These are phyloP conservation scores for Ogataea methanolica DNA, from an alignment of 805 yeast genomes.

Conservation along the genomic window DNA sequence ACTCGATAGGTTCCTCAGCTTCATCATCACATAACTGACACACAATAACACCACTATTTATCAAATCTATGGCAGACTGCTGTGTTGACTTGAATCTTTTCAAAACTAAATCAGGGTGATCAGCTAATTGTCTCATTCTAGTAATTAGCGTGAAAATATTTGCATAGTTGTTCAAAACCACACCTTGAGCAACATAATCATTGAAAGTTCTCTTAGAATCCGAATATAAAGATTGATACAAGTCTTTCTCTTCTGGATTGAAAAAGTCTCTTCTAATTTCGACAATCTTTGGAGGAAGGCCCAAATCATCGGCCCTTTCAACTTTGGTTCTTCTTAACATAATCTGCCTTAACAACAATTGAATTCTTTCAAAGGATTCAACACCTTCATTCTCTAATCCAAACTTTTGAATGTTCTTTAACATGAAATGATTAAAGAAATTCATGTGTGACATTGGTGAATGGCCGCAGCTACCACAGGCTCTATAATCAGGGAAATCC, in stretches of 20 bases:
- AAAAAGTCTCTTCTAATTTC: constrained; percentile 82
- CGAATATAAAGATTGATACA: constrained; percentile 81
- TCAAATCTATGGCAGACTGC: constrained; percentile 24
- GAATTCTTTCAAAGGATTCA: constrained; percentile 71
- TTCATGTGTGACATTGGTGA: constrained; percentile 93
- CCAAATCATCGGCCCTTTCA: constrained; percentile 96
- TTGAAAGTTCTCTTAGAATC: constrained; percentile 85
- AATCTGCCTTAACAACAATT: constrained; percentile 66
- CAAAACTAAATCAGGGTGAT: constrained; percentile 93
- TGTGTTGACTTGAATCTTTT: constrained; percentile 50
- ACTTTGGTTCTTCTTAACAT: constrained; percentile 94
- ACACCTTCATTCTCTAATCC: constrained; percentile 81
- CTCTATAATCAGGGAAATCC: constrained; percentile 78
- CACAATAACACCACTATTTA: constrained; percentile 51
- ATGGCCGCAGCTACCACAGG: constrained; percentile 85
- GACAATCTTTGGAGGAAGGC: constrained; percentile 93
- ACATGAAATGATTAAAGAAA: constrained; percentile 91
- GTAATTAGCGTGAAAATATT: constrained; percentile 94
- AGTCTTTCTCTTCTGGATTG: constrained; percentile 92
- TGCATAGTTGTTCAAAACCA: constrained; percentile 93
- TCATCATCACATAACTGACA: constrained; percentile 97
- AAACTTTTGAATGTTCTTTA: constrained; percentile 86
- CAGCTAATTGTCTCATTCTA: constrained; percentile 96
- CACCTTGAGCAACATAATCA: constrained; percentile 93
- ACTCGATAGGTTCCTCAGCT: constrained; percentile 95